phyloP scores from a whole-genome alignment of 352 stramenopile genomes.

The Nothophytophthora sp. region DNA sequence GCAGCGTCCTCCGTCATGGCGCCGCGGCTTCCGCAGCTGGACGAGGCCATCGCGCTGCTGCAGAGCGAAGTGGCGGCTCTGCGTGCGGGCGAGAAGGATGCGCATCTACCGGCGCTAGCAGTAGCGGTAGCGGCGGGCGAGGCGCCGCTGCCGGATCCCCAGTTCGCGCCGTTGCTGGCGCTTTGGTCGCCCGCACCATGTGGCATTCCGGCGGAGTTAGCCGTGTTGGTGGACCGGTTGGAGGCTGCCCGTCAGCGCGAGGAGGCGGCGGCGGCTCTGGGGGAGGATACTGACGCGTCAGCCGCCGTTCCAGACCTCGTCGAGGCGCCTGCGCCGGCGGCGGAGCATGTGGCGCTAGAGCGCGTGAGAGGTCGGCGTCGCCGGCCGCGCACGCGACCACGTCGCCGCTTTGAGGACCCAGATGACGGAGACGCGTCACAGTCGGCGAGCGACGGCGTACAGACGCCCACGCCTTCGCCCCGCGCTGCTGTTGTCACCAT shows the following conservation, averaged over 20 bases:
- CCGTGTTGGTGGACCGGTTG: slow-evolving; percentile 40
- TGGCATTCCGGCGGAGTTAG: slow-evolving; percentile 33
- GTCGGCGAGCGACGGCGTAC: slow-evolving; percentile 25
- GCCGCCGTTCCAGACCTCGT: background rate
- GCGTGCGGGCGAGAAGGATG: slow-evolving; percentile 36
- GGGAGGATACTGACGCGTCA: slow-evolving; percentile 8
- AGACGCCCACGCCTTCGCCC: slow-evolving; percentile 22
- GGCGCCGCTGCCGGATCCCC: slow-evolving; percentile 38
- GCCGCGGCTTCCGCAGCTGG: slow-evolving; percentile 40
- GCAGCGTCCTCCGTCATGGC: no score
- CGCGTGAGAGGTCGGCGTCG: slow-evolving; percentile 16
- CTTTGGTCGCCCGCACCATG: slow-evolving; percentile 38
- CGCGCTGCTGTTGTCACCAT: slow-evolving; percentile 4
- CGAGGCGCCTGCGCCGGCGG: background rate
- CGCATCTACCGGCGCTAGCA: slow-evolving; percentile 33
- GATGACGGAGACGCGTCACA: slow-evolving; percentile 20
- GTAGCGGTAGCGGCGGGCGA: slow-evolving; percentile 22
- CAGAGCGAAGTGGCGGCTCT: slow-evolving; percentile 53
- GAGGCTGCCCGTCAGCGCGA: slow-evolving; percentile 33
- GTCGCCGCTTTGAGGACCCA: slow-evolving; percentile 35
- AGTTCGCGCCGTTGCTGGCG: slow-evolving; percentile 51
- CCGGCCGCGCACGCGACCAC: slow-evolving; percentile 24
- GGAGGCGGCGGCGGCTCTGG: slow-evolving; percentile 9
- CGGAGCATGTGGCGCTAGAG: slow-evolving; percentile 21
- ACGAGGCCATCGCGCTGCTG: slow-evolving; percentile 58